Conservation (phyloP, 2,329 filamentous ascomycete genomes). For the Aspergillus fumigatiaffinis region DNA sequence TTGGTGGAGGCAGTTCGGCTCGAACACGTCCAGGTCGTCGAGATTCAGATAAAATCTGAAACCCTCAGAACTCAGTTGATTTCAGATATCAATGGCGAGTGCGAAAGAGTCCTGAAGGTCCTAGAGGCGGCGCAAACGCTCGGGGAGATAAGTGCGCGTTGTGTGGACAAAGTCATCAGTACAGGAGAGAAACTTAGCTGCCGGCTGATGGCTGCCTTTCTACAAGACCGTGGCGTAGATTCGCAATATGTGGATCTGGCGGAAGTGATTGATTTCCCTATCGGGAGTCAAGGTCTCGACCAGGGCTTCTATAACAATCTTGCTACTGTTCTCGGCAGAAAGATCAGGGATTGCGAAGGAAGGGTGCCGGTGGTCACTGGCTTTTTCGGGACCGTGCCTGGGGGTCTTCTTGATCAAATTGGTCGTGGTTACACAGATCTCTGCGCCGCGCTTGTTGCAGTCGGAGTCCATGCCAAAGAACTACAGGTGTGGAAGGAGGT, state of each 20-base stretch:
- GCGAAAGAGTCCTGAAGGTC: constrained; percentile 73
- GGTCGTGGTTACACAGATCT: constrained; percentile 96
- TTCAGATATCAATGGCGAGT: constrained; percentile 70
- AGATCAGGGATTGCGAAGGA: constrained; percentile 61
- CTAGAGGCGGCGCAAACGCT: constrained; percentile 59
- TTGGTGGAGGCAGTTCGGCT: constrained; percentile 76
- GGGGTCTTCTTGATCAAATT: constrained; percentile 84
- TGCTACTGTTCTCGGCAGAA: constrained; percentile 57
- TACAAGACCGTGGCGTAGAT: constrained; percentile 76
- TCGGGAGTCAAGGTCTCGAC: constrained; percentile 54
- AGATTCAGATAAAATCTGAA: constrained; percentile 57
- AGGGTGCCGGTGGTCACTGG: constrained; percentile 80
- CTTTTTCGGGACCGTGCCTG: constrained; percentile 91
- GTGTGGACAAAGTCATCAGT: constrained; percentile 84
- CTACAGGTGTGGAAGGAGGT: constrained; percentile 99
- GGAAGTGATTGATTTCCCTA: constrained; percentile 68
- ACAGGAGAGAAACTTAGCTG: constrained; percentile 96
- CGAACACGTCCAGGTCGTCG: constrained; percentile 74
- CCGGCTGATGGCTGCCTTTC: constrained; percentile 78
- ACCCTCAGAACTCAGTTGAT: constrained; percentile 58
- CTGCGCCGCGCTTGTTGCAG: constrained; percentile 85
- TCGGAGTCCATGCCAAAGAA: constrained; percentile 81
- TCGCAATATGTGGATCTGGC: constrained; percentile 88
- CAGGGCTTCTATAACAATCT: constrained; percentile 67
- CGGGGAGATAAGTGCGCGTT: constrained; percentile 69